Percentiles rank a stretch among this genome's conserved stretches.
Evolutionary conservation across 164 flowering plant species (phyloP).

Genomic region (Nymphaea colorata): DNA sequence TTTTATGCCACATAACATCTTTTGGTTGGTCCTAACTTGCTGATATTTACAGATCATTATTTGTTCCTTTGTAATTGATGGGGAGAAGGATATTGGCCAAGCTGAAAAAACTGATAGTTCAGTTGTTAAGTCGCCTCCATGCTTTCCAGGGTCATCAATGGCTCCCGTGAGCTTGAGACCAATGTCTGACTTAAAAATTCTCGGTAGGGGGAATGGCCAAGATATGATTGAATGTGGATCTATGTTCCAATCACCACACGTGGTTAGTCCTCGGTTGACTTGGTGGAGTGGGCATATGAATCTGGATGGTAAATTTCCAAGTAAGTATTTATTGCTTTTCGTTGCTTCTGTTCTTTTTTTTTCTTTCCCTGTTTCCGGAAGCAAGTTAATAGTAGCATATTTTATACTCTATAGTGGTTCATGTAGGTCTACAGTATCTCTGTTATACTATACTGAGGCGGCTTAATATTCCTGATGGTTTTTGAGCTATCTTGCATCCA

Average conservation of each 20-base stretch:
- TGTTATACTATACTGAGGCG: no score
- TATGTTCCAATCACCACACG: constrained; percentile 34
- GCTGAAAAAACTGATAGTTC: constrained; percentile 30
- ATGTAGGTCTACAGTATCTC: no score
- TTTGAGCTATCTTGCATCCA: no score
- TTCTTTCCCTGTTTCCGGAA: background rate
- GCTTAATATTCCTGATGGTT: no score
- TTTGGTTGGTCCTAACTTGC: background rate
- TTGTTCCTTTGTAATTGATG: constrained; percentile 41
- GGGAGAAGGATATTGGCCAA: constrained; percentile 26
- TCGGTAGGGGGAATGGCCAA: constrained; percentile 28
- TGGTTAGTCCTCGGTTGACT: constrained; percentile 19
- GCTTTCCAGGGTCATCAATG: constrained; percentile 22
- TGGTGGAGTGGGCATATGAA: constrained; percentile 30
- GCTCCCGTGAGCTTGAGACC: constrained; percentile 35
- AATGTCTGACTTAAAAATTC: constrained; percentile 21
- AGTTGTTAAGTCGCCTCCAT: constrained; percentile 24
- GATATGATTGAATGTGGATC: constrained; percentile 25
- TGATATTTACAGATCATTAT: constrained; percentile 39
- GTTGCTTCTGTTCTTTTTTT: background rate
- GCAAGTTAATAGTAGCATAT: no score
- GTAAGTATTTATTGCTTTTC: background rate
- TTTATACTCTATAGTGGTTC: no score
- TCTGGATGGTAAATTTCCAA: constrained; percentile 5
- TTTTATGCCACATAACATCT: background rate